phyloP scores from a whole-genome alignment of 108 stramenopile species.

The Seminavis robusta region DNA sequence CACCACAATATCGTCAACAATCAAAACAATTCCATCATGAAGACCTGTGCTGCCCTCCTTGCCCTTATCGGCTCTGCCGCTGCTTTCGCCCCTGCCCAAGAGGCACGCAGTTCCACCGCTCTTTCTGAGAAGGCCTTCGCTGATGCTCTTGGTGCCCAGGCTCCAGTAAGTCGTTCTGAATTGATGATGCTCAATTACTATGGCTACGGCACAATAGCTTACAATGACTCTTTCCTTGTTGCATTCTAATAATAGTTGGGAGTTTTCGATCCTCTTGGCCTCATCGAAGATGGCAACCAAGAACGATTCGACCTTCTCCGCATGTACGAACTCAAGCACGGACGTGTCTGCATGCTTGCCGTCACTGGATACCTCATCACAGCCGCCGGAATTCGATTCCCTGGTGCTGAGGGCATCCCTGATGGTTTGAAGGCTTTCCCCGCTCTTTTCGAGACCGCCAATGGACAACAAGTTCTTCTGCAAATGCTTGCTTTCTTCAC shows the following conservation, averaged over 20 bases:
- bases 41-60: no score
- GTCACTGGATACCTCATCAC: conserved; percentile 63
- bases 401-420: conserved; percentile 40
- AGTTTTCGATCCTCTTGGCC: conserved; percentile 32
- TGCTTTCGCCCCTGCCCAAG: no score
- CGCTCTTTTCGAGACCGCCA: no score
- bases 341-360: conserved; percentile 71
- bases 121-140: no score
- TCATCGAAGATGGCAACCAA: conserved; percentile 38
- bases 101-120: no score
- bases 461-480: no score
- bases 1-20: no score
- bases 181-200: no score
- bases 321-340: conserved; percentile 71
- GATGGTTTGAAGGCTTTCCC: conserved; percentile 15
- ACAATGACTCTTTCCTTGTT: neutral
- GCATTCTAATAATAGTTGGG: conserved; percentile 18
- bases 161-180: conserved; percentile 41
- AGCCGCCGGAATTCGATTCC: conserved; percentile 44
- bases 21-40: no score
- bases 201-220: neutral
- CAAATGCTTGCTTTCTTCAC: conserved; percentile 43
- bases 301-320: conserved; percentile 53
- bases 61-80: no score
- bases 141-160: conserved; percentile 78